These are phyloP conservation scores for Trichoderma sp. DNA, from an alignment of 2,329 filamentous ascomycete genomes.

Conservation along the genomic window DNA sequence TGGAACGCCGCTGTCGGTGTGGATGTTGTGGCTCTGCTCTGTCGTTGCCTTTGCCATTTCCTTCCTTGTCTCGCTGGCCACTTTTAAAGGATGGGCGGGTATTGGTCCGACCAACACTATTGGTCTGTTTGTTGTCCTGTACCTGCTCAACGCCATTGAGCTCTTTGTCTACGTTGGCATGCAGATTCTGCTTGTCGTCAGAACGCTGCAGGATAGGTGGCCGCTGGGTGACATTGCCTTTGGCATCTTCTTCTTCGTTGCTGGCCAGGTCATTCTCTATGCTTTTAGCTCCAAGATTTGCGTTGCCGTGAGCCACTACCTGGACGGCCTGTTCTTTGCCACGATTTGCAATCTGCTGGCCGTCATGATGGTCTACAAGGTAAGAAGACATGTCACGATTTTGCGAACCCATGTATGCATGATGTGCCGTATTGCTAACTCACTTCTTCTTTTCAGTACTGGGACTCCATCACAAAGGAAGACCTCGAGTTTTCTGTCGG, in stretches of 20 bases:
- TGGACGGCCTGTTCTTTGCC: constrained; percentile 92
- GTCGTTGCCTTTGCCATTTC: constrained; percentile 79
- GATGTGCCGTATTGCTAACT: constrained; percentile 10
- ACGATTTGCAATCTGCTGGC: constrained; percentile 90
- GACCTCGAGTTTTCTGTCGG: constrained; percentile 98
- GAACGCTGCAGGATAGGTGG: constrained; percentile 93
- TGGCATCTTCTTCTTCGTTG: constrained; percentile 85
- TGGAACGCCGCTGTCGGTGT: constrained; percentile 87
- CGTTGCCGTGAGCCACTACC: constrained; percentile 78
- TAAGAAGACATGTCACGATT: constrained; percentile 29
- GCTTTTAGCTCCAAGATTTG: constrained; percentile 85
- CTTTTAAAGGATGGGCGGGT: constrained; percentile 89
- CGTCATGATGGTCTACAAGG: constrained; percentile 99
- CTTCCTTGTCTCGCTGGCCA: constrained; percentile 83
- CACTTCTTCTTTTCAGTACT: constrained; percentile 66
- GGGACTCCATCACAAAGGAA: constrained; percentile 98
- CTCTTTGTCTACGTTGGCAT: constrained; percentile 81
- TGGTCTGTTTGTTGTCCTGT: constrained; percentile 86
- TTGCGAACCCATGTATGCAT: background rate
- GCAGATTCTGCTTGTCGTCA: constrained; percentile 83
- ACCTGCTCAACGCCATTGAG: constrained; percentile 85
- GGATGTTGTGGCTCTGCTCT: constrained; percentile 80
- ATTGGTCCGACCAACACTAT: constrained; percentile 81
- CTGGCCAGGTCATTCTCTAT: constrained; percentile 90
- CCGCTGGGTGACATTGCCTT: constrained; percentile 89